phyloP scores from a whole-genome alignment of 2,329 filamentous ascomycete species.

The Biscogniauxia marginata region DNA sequence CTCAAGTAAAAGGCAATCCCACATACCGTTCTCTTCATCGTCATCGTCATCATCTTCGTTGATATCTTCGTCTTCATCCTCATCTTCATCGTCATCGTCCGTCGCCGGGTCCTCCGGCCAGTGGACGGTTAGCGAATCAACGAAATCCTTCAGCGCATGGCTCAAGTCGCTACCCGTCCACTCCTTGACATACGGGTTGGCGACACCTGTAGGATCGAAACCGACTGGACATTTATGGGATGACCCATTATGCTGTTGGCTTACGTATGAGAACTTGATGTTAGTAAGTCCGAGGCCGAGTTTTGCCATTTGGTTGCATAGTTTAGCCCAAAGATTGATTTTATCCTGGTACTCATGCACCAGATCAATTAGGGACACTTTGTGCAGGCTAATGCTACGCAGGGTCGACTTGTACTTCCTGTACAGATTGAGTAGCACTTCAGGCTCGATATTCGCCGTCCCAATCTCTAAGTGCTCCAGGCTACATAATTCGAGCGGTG shows the following conservation, averaged over 20 bases:
- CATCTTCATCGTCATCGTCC: constrained; percentile 15
- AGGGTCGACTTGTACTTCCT: constrained; percentile 45
- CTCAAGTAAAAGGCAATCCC: not conserved
- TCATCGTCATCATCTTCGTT: not conserved
- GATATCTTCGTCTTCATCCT: constrained; percentile 17
- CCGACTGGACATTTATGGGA: not conserved
- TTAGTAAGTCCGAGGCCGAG: constrained; percentile 34
- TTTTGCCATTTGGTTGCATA: constrained; percentile 37
- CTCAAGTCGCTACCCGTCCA: constrained; percentile 37
- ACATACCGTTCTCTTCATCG: constrained; percentile 5
- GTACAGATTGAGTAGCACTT: constrained; percentile 35
- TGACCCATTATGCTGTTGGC: constrained; percentile 13
- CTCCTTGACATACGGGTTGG: not conserved
- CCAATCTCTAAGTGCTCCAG: constrained; percentile 47
- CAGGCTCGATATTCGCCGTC: constrained; percentile 29
- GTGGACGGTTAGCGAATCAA: constrained; percentile 11
- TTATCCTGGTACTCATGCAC: constrained; percentile 9
- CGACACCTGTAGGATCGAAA: not conserved
- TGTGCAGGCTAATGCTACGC: constrained; percentile 45
- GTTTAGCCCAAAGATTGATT: constrained; percentile 38
- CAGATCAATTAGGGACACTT: constrained; percentile 30
- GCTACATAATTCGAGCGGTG: constrained; percentile 31
- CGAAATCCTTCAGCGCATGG: constrained; percentile 34
- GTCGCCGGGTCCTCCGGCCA: constrained; percentile 15
- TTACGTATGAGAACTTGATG: constrained; percentile 33